These are phyloP conservation scores for Calonectria leucothoes DNA, from an alignment of 2,329 filamentous ascomycete species.

Conservation along the genomic window DNA sequence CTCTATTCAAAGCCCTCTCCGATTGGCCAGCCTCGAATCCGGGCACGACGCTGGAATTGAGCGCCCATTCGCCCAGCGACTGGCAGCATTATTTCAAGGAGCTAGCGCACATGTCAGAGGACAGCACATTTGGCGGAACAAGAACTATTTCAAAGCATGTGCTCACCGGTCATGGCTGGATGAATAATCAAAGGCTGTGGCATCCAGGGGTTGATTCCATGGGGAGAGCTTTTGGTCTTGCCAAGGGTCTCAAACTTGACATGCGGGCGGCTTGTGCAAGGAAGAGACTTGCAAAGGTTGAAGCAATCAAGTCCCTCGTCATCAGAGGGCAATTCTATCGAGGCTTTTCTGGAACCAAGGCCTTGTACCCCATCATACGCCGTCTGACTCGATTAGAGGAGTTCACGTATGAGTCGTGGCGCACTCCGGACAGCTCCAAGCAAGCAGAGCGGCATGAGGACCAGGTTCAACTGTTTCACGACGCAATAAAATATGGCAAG, in stretches of 20 bases:
- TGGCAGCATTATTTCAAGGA: background rate
- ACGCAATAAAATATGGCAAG: background rate
- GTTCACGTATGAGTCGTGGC: background rate
- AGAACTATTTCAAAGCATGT: fast-evolving
- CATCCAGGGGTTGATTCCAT: background rate
- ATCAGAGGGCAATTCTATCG: background rate
- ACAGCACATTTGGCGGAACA: background rate
- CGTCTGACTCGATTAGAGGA: background rate
- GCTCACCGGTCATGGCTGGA: background rate
- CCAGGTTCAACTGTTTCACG: background rate
- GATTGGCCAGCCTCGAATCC: background rate
- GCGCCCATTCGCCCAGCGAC: background rate
- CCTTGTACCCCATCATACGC: background rate
- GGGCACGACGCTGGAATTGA: background rate
- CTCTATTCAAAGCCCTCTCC: background rate
- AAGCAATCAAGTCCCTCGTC: background rate
- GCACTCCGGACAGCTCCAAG: background rate
- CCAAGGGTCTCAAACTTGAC: background rate
- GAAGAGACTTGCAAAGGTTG: background rate
- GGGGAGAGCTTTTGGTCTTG: background rate
- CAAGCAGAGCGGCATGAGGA: background rate
- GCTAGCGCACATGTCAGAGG: background rate
- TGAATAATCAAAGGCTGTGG: background rate
- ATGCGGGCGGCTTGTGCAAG: background rate
- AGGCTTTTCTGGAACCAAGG: background rate